Evolutionary conservation across 306 rosid genomes (phyloP).

Genomic region (Prinsepia uniflora): DNA sequence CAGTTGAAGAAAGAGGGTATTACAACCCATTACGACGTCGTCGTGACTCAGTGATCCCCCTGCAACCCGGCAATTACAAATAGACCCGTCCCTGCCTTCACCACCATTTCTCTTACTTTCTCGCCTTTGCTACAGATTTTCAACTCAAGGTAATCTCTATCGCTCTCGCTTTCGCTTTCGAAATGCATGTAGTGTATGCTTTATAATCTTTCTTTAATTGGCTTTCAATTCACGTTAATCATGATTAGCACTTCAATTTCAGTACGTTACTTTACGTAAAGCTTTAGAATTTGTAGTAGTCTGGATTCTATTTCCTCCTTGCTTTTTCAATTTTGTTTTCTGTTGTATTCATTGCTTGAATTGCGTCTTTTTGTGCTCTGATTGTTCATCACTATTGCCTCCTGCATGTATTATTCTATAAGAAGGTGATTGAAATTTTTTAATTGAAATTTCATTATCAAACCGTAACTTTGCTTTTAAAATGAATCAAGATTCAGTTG

Average conservation of each 20-base stretch:
- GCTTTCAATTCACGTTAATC: neutral
- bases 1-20: neutral
- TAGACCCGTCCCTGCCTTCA: neutral
- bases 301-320: neutral
- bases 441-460: neutral
- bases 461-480: neutral
- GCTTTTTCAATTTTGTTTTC: neutral
- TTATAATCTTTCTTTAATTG: neutral
- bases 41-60: neutral
- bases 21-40: neutral
- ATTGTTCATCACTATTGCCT: neutral
- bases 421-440: neutral
- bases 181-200: neutral
- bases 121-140: neutral
- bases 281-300: neutral
- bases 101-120: neutral
- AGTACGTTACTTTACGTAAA: neutral
- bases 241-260: neutral
- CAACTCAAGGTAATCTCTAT: constrained; percentile 15
- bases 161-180: neutral
- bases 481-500: neutral
- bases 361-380: neutral
- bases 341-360: neutral
- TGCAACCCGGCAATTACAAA: neutral
- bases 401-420: neutral